Percentiles rank a stretch among this genome's conserved stretches.
Evolutionary conservation across 352 stramenopile genomes (phyloP).

Genomic region (Pythium rishiriense): DNA sequence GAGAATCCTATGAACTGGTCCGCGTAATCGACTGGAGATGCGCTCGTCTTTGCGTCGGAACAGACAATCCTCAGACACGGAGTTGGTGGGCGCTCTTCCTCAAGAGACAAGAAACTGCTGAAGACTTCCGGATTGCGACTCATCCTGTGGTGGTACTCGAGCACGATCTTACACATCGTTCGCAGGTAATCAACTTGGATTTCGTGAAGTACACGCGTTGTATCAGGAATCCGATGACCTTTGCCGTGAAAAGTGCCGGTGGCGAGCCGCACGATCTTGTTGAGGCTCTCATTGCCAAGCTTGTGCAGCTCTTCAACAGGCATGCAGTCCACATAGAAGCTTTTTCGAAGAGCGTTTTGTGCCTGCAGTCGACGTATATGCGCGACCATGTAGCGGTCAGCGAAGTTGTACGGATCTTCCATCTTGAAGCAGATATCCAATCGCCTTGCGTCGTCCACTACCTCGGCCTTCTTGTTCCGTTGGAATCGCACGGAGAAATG

Average conservation of each 20-base stretch:
- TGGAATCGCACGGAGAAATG: conserved; percentile 66
- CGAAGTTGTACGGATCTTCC: conserved; percentile 78
- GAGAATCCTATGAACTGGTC: conserved; percentile 88
- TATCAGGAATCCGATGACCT: conserved; percentile 66
- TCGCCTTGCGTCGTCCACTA: conserved; percentile 41
- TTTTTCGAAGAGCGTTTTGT: conserved; percentile 71
- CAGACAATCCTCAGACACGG: conserved; percentile 43
- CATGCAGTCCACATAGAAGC: conserved; percentile 88
- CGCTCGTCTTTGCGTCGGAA: conserved; percentile 28
- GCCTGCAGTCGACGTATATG: conserved; percentile 58
- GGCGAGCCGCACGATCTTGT: conserved; percentile 72
- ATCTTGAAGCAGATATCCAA: conserved; percentile 83
- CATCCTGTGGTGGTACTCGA: conserved; percentile 71
- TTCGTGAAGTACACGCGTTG: conserved; percentile 79
- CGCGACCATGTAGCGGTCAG: conserved; percentile 66
- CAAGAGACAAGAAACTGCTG: conserved; percentile 40
- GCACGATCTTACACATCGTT: conserved; percentile 92
- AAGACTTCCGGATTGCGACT: conserved; percentile 65
- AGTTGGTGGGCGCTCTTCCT: conserved; percentile 42
- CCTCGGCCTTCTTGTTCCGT: conserved; percentile 61
- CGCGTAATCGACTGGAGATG: conserved; percentile 74
- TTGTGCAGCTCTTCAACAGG: conserved; percentile 81
- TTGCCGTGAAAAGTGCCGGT: conserved; percentile 72
- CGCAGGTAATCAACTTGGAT: conserved; percentile 91
- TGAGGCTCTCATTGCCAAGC: conserved; percentile 73